A percentile compares a stretch with the other conserved stretches of the same genome.
Conservation (phyloP, 257 asterid genomes). For the Ophiorrhiza pumila region DNA sequence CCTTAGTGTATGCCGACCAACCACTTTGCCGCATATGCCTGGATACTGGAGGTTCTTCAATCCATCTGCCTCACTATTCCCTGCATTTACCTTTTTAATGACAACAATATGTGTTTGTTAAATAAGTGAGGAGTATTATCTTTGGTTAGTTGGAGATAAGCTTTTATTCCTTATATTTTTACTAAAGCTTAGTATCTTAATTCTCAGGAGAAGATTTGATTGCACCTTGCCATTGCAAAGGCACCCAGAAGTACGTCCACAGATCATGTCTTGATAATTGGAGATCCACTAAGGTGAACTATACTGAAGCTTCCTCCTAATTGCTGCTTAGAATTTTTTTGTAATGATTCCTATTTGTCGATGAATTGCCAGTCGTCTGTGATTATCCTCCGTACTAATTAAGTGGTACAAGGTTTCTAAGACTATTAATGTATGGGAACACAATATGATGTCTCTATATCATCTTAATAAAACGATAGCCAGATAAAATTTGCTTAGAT, state of each 20-base stretch:
- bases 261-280: slow-evolving; percentile 97
- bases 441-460: neutral
- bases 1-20: slow-evolving; percentile 63
- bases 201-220: slow-evolving; percentile 86
- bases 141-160: neutral
- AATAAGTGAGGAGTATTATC: neutral
- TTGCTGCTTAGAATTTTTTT: neutral
- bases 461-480: neutral
- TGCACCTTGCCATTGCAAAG: slow-evolving; percentile 98
- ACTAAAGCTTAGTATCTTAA: slow-evolving; percentile 17
- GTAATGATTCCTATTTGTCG: neutral
- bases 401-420: neutral
- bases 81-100: slow-evolving; percentile 13
- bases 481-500: neutral
- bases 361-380: neutral
- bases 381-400: neutral
- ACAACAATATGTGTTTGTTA: neutral
- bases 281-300: slow-evolving; percentile 92
- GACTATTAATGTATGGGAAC: neutral
- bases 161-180: slow-evolving; percentile 12
- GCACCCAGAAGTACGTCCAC: slow-evolving; percentile 97
- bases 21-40: slow-evolving; percentile 97
- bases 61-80: slow-evolving; percentile 4
- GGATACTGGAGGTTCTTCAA: slow-evolving; percentile 70
- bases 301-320: neutral